Conservation (phyloP, 192 early-diverging fungal species). For the Backusella mclennaniae region DNA sequence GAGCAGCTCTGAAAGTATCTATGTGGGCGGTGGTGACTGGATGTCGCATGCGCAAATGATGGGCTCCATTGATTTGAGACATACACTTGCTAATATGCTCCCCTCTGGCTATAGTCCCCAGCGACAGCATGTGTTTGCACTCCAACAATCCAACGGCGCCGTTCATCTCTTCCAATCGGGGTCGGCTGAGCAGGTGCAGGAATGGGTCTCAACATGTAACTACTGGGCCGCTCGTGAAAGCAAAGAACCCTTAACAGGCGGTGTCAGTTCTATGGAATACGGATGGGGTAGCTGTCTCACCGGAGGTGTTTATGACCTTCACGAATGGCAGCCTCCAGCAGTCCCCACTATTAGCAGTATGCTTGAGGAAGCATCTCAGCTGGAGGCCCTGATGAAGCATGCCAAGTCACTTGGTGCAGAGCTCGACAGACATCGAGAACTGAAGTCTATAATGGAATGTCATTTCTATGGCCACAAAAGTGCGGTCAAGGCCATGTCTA, state of each 20-base stretch:
- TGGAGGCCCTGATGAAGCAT: slow-evolving; percentile 58
- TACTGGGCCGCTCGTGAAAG: slow-evolving; percentile 92
- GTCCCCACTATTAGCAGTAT: slow-evolving; percentile 36
- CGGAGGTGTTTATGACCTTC: slow-evolving; percentile 27
- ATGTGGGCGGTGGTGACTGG: slow-evolving; percentile 17
- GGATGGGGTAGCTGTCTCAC: slow-evolving; percentile 67
- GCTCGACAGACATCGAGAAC: slow-evolving; percentile 61
- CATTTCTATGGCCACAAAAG: slow-evolving; percentile 55
- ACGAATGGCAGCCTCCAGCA: slow-evolving; percentile 47
- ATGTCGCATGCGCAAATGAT: slow-evolving; percentile 32
- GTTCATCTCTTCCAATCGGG: slow-evolving; percentile 83
- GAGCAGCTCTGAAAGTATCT: neutral
- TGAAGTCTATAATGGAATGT: slow-evolving; percentile 38
- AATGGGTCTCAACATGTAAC: slow-evolving; percentile 89
- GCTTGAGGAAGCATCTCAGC: slow-evolving; percentile 44
- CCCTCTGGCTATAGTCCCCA: slow-evolving; percentile 75
- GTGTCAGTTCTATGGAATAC: slow-evolving; percentile 85
- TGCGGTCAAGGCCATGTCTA: slow-evolving; percentile 62
- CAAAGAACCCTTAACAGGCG: slow-evolving; percentile 85
- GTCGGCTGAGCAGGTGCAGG: slow-evolving; percentile 61
- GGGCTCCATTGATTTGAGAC: slow-evolving; percentile 59
- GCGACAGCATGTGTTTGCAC: slow-evolving; percentile 82
- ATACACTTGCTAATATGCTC: slow-evolving; percentile 78
- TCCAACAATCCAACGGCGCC: slow-evolving; percentile 73
- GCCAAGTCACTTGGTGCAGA: slow-evolving; percentile 60